Conservation (phyloP, 257 asterid species). For the Voacanga thouarsii region DNA sequence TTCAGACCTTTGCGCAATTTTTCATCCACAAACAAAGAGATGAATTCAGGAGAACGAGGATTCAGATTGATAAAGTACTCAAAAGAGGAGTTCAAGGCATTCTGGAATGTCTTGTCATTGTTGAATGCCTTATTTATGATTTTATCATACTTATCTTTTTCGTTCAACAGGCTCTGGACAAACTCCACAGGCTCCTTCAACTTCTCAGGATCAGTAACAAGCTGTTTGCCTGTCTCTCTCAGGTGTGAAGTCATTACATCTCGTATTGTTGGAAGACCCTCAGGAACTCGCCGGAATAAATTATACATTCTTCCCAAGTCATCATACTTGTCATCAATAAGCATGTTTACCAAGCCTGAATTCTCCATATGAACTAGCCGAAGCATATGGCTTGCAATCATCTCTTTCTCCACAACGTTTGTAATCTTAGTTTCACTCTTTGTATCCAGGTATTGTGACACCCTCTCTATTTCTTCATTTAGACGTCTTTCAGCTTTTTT, state of each 20-base stretch:
- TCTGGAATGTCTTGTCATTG: conserved; percentile 84
- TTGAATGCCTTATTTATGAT: conserved; percentile 58
- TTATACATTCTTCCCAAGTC: conserved; percentile 84
- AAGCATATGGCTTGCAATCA: conserved; percentile 86
- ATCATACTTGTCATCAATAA: conserved; percentile 67
- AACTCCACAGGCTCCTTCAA: conserved; percentile 82
- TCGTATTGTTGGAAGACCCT: conserved; percentile 66
- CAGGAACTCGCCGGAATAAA: conserved; percentile 63
- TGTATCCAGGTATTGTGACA: conserved; percentile 72
- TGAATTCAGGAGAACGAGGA: conserved; percentile 86
- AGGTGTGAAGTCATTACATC: conserved; percentile 83
- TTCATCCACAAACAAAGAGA: conserved; percentile 80
- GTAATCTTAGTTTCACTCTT: conserved; percentile 72
- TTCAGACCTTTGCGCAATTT: conserved; percentile 77
- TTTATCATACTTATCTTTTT: conserved; percentile 75
- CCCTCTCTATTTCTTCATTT: conserved; percentile 84
- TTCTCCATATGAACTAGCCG: conserved; percentile 84
- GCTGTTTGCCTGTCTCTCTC: conserved; percentile 78
- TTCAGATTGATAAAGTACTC: conserved; percentile 82
- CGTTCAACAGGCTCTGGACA: conserved; percentile 69
- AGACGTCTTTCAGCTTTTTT: conserved; percentile 82
- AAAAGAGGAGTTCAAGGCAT: conserved; percentile 83
- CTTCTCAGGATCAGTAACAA: conserved; percentile 90
- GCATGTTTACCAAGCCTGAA: conserved; percentile 84
- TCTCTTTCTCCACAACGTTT: conserved; percentile 74